These are phyloP conservation scores for Schizophyllum amplum DNA, from an alignment of 1,284 basidiomycete genomes.

Conservation along the genomic window DNA sequence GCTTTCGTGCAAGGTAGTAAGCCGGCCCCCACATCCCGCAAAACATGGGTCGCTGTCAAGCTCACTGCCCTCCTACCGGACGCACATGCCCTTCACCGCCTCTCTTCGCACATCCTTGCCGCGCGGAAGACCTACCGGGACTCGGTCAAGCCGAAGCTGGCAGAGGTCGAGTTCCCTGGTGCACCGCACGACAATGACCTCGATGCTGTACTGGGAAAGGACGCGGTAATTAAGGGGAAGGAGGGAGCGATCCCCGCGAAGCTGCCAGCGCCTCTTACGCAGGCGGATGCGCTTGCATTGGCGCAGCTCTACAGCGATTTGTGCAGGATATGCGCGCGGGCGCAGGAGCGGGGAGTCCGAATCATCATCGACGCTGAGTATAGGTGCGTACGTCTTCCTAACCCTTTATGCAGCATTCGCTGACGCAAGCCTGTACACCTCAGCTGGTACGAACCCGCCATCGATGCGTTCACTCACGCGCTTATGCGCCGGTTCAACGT, in stretches of 20 bases:
- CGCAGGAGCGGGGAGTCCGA: slow-evolving; percentile 49
- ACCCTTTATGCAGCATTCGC: not conserved
- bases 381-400: slow-evolving; percentile 29
- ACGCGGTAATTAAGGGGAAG: not conserved
- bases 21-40: slow-evolving; percentile 31
- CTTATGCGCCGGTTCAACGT: slow-evolving; percentile 74
- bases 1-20: slow-evolving; percentile 26
- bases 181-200: slow-evolving; percentile 42
- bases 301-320: slow-evolving; percentile 55
- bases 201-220: slow-evolving; percentile 27
- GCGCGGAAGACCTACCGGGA: slow-evolving; percentile 19
- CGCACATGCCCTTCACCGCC: slow-evolving; percentile 42
- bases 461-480: slow-evolving; percentile 72
- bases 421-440: not conserved
- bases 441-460: slow-evolving; percentile 78
- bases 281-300: slow-evolving; percentile 51
- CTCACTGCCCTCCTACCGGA: slow-evolving; percentile 61
- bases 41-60: slow-evolving; percentile 81
- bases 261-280: slow-evolving; percentile 27
- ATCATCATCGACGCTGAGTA: slow-evolving; percentile 82
- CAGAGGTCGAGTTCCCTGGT: slow-evolving; percentile 56
- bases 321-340: slow-evolving; percentile 48
- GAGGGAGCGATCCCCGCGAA: too few relatives aligned
- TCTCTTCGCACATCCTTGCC: slow-evolving; percentile 45
- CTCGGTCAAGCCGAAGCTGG: slow-evolving; percentile 15